A percentile compares a stretch with the other conserved stretches of the same genome.
phyloP scores from a whole-genome alignment of 768 basidiomycete species.

The Lactifluus volemus region DNA sequence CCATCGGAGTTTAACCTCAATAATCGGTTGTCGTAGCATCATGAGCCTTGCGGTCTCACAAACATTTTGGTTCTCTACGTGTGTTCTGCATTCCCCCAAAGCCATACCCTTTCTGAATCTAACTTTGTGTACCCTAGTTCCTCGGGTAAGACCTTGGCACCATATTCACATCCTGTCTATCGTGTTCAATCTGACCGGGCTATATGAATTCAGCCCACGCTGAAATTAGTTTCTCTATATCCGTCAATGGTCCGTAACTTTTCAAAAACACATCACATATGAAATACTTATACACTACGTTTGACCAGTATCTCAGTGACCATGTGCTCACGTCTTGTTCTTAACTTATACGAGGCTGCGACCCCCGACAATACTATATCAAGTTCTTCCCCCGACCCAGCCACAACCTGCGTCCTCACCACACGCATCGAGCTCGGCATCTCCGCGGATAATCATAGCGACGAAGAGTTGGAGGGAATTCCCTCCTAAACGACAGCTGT shows the following conservation, averaged over 20 bases:
- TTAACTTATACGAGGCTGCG: conserved; percentile 42
- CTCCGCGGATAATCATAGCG: neutral
- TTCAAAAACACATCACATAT: neutral
- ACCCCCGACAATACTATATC: neutral
- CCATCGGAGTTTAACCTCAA: neutral
- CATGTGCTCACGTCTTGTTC: conserved; percentile 48
- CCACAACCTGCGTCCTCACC: conserved; percentile 22
- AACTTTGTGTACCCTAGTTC: conserved; percentile 15
- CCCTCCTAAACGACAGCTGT: too few relatives aligned
- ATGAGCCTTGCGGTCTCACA: conserved; percentile 45
- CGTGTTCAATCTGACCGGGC: conserved; percentile 20
- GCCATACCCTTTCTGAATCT: neutral
- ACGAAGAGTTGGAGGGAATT: neutral
- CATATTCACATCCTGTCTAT: neutral
- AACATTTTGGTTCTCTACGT: conserved; percentile 39
- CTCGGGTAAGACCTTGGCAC: conserved; percentile 17
- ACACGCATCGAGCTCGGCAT: conserved; percentile 11
- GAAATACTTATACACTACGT: neutral
- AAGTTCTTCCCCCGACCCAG: neutral
- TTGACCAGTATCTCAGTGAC: conserved; percentile 37
- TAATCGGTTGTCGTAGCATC: conserved; percentile 27
- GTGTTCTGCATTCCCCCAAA: conserved; percentile 2
- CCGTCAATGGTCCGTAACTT: conserved; percentile 36
- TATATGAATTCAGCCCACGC: conserved; percentile 32
- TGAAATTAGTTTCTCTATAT: conserved; percentile 38